Conservation (phyloP, 1,139 yeast species). For the Pichia cactophila region DNA sequence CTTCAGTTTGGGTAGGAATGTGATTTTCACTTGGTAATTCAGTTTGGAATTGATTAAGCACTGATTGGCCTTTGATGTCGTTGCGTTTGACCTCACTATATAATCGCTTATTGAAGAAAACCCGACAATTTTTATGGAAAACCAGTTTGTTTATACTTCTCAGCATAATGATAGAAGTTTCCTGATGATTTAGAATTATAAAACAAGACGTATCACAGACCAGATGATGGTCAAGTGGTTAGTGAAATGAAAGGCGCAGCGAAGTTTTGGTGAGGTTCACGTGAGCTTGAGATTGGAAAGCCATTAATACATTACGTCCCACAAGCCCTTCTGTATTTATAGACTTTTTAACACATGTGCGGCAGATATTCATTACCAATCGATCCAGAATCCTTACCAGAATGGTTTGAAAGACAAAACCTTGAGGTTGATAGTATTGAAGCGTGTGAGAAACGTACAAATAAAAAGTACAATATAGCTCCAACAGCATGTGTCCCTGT, state of each 20-base stretch:
- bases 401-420: slow-evolving; percentile 20
- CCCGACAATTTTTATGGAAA: background rate
- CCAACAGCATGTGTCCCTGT: slow-evolving; percentile 47
- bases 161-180: background rate
- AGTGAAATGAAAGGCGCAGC: background rate
- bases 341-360: slow-evolving; percentile 30
- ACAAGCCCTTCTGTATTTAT: too few relatives aligned
- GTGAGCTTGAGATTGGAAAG: background rate
- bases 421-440: slow-evolving; percentile 19
- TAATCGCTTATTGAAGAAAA: background rate
- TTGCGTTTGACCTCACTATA: slow-evolving; percentile 2
- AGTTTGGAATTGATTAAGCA: slow-evolving; percentile 28
- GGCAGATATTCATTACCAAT: slow-evolving; percentile 40
- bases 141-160: background rate
- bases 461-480: slow-evolving; percentile 38
- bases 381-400: slow-evolving; percentile 21
- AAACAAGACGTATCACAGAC: too few relatives aligned
- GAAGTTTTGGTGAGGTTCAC: background rate
- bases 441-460: slow-evolving; percentile 10
- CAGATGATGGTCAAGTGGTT: background rate
- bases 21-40: slow-evolving; percentile 4
- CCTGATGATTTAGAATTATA: too few relatives aligned
- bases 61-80: slow-evolving; percentile 13
- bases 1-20: background rate
- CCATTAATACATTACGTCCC: too few relatives aligned